phyloP scores from a whole-genome alignment of 208 protist species.

The Crithidia fasciculata region DNA sequence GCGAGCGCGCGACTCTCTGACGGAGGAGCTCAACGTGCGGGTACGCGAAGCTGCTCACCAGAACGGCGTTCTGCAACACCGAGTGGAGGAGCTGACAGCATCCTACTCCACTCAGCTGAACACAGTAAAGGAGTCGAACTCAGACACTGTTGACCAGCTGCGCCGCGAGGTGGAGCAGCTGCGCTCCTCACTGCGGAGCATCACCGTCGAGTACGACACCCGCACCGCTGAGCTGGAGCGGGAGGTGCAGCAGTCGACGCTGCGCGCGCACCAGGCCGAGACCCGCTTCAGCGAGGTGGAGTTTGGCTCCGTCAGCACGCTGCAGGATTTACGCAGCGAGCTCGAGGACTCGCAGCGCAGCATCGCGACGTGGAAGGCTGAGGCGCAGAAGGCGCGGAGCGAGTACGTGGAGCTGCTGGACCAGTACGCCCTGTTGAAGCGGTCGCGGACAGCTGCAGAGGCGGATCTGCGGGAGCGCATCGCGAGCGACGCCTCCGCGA shows the following conservation, averaged over 20 bases:
- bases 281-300: constrained; percentile 51
- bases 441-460: constrained; percentile 27
- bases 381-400: constrained; percentile 34
- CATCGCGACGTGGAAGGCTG: constrained; percentile 37
- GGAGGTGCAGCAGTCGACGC: constrained; percentile 54
- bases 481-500: constrained; percentile 12
- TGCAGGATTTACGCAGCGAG: constrained; percentile 60
- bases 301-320: constrained; percentile 41
- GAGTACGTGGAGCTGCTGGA: constrained; percentile 45
- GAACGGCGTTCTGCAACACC: constrained; percentile 21
- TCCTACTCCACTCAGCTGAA: constrained; percentile 33
- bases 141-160: constrained; percentile 37
- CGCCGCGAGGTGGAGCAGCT: constrained; percentile 60
- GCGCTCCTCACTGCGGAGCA: constrained; percentile 40
- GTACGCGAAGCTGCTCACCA: constrained; percentile 34
- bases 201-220: constrained; percentile 54
- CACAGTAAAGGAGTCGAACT: constrained; percentile 37
- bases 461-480: constrained; percentile 29
- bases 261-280: constrained; percentile 63
- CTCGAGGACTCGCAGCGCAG: constrained; percentile 62
- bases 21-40: constrained; percentile 37
- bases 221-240: constrained; percentile 58
- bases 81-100: constrained; percentile 41
- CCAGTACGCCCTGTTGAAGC: constrained; percentile 42
- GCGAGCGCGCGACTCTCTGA: constrained; percentile 17